Evolutionary conservation across 1,284 basidiomycete species (phyloP), one percentile per base, ranked within the genome.

Genomic region (Nidula niveotomentosa): DNA sequence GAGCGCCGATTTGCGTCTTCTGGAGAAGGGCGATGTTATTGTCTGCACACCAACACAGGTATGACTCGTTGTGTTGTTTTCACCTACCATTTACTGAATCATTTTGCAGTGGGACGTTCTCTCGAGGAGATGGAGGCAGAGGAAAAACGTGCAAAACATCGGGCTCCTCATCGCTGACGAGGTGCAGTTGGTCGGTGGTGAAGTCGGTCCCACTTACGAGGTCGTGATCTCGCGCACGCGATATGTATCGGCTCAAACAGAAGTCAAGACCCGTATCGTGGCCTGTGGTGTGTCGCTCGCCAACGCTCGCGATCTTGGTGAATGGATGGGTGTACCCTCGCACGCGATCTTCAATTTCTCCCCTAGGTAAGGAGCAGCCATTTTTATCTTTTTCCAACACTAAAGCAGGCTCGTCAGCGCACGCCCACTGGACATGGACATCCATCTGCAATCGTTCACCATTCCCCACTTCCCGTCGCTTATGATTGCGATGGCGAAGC

Each of bases 401-500:
- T 36, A 59, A n/a, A 49, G 10, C 5, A 5, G 12, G 6, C 9
- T 49, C 8, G 65, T 6, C 58, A 92, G 93, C 64, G 94, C 96
- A 15, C 90, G 96, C 35, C 95, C 95, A 2, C 77, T 98, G 2
- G 96, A 98, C 57, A 91, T 99, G 85, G 96, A 99, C 62, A 96
- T 99, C 49, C 96, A 99, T 66, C 76, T 99, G 7, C 96, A 98
- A 69, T 94, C 90, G 48, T 99, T 98, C 80, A 88, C 85, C 47
- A 93, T 97, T 45, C 93, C 96, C 8, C 97, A 99, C 67, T 98
- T 97, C 86, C 96, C 97, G 0, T 97, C 94, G 0, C 78, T 99
- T 53, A 99, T 99, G 96, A 93, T 99, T 56, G 86, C 95, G 36
- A 99, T 99, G 97, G 96, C 96, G 30, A 99, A 99, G 70, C 97